Percentiles rank a stretch among this genome's conserved stretches.
Evolutionary conservation across 768 basidiomycete genomes (phyloP).

Genomic region (Russula abietina): DNA sequence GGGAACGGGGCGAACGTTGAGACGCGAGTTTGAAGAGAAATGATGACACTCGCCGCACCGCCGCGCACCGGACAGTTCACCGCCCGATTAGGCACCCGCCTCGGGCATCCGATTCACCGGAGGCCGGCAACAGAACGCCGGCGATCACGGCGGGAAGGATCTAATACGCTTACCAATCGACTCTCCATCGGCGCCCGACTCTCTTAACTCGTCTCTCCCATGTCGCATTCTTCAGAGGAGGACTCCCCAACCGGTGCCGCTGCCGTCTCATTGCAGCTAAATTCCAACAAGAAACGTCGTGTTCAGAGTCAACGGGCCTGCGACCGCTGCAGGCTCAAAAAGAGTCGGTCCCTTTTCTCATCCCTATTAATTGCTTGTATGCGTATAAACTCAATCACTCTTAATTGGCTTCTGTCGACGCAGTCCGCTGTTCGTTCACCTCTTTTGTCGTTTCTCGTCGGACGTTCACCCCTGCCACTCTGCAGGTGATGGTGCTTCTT

Average conservation of each 20-base stretch:
- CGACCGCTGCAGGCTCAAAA: constrained; percentile 25
- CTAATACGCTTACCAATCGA: neutral
- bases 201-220: neutral
- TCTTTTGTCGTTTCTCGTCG: neutral
- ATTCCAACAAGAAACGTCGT: constrained; percentile 18
- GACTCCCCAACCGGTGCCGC: neutral
- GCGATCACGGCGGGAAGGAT: neutral
- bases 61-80: no score
- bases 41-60: neutral
- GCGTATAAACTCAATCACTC: neutral
- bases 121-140: neutral
- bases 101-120: neutral
- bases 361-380: neutral
- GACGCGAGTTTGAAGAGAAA: neutral
- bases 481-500: constrained; percentile 17
- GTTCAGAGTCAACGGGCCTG: constrained; percentile 24
- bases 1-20: neutral
- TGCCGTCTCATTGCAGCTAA: neutral
- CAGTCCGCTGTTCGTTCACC: constrained; percentile 22
- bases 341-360: constrained; percentile 15
- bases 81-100: no score
- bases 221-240: constrained; percentile 20
- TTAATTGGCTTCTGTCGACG: neutral
- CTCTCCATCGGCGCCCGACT: neutral
- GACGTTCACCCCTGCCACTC: neutral